phyloP scores from a whole-genome alignment of 805 yeast species.

The Zygotorulaspora chibaensis region DNA sequence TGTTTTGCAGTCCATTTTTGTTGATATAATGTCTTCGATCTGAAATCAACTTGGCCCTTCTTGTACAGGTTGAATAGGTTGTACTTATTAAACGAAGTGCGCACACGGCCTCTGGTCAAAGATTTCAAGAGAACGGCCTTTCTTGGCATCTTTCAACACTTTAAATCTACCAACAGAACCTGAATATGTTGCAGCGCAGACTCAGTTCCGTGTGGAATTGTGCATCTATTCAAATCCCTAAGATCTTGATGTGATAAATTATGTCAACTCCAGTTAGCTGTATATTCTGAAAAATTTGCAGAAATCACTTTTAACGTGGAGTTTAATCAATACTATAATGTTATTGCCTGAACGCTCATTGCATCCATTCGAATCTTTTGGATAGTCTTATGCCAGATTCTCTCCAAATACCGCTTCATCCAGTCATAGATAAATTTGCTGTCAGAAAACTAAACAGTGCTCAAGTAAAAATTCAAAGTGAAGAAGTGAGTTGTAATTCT shows the following conservation, averaged over 20 bases:
- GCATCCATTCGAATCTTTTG: too few relatives aligned
- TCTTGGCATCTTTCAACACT: constrained; percentile 48
- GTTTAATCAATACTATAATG: too few relatives aligned
- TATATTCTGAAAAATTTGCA: constrained; percentile 1
- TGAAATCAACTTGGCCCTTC: constrained; percentile 52
- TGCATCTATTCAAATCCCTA: neutral
- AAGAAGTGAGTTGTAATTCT: too few relatives aligned
- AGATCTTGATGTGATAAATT: neutral
- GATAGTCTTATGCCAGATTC: too few relatives aligned
- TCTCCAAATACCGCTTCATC: too few relatives aligned
- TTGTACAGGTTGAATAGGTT: constrained; percentile 85
- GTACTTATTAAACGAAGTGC: constrained; percentile 88
- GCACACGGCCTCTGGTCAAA: constrained; percentile 64
- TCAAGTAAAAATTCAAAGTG: too few relatives aligned
- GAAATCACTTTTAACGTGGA: neutral
- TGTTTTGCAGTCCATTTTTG: constrained; percentile 90
- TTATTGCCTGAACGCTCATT: too few relatives aligned
- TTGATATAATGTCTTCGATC: constrained; percentile 71
- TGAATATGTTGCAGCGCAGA: neutral
- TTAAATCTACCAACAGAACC: neutral
- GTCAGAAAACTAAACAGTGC: too few relatives aligned
- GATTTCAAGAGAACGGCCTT: constrained; percentile 54
- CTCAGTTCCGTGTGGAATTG: too few relatives aligned
- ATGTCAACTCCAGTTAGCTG: neutral
- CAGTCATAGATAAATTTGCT: too few relatives aligned